Evolutionary conservation across 352 stramenopile genomes (phyloP).

Genomic region (Phytophthora fragariae): DNA sequence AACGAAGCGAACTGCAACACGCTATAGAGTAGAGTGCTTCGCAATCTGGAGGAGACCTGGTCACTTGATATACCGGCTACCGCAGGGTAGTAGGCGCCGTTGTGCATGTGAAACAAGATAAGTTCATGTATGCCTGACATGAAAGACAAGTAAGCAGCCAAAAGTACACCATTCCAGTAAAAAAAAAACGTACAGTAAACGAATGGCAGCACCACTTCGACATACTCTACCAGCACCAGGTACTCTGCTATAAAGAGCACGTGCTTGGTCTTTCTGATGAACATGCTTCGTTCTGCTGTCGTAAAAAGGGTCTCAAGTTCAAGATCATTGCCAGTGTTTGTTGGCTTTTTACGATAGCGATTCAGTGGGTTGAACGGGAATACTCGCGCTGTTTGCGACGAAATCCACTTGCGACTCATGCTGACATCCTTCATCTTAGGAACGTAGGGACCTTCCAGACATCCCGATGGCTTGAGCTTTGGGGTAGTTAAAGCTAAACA

Average conservation of each 20-base stretch:
- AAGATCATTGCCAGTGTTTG: background rate
- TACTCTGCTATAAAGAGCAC: slow-evolving; percentile 53
- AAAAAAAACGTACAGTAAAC: slow-evolving; percentile 36
- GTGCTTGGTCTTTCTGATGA: slow-evolving; percentile 33
- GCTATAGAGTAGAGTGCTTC: slow-evolving; percentile 28
- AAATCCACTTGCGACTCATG: slow-evolving; percentile 1
- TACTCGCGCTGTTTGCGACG: slow-evolving; percentile 9
- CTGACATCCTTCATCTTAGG: too few species aligned
- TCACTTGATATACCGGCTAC: slow-evolving; percentile 10
- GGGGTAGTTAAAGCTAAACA: background rate
- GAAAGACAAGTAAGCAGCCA: background rate
- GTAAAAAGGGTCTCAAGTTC: slow-evolving; percentile 22
- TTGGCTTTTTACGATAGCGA: background rate
- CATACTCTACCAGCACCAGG: slow-evolving; percentile 49
- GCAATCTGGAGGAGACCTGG: slow-evolving; percentile 11
- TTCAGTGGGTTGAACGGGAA: background rate
- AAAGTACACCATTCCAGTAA: background rate
- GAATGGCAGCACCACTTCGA: slow-evolving; percentile 45
- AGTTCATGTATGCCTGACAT: slow-evolving; percentile 19
- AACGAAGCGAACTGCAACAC: slow-evolving; percentile 28
- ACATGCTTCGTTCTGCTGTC: slow-evolving; percentile 20
- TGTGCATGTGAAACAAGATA: slow-evolving; percentile 35
- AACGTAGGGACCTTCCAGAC: too few species aligned
- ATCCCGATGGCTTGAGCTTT: background rate
- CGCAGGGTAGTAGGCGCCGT: slow-evolving; percentile 31